Evolutionary conservation across 306 rosid species (phyloP), one percentile per base, ranked within the genome.

Genomic region (Argentina anserina): DNA sequence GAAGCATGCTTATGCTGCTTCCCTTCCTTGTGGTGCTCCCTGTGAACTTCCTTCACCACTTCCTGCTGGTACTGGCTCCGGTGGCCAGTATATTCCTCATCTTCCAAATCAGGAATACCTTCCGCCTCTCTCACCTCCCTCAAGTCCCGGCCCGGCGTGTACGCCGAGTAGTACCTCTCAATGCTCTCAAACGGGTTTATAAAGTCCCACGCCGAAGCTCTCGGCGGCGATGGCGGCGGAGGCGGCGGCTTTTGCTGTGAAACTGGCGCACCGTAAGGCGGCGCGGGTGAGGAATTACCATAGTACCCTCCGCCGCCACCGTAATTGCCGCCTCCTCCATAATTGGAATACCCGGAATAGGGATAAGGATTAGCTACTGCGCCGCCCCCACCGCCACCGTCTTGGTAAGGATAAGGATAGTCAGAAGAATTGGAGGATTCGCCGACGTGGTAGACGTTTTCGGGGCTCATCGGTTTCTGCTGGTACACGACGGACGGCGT

Each of bases 51-150:
- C 82, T 91, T 91, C 45, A 95, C 97, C 28, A 91, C 99, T 78
- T 92, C 96, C 42, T 78, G 80, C 39, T 76, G 86, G 78, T 76
- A 84, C 42, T 33, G 43, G 2, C 8, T 10, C 14, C 37, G 66
- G 39, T 31, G 9, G 40, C 62, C 34, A 33, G 23, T 25, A 28
- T 26, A 58, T 73, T 76, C 86, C 78, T 86, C 99, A 12, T 95
- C 97, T 75, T 95, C 99, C 90, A 95, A 87, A 56, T 88, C 99
- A 8, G 99, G 99, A 73, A 95, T 95, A 25, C 97, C 99, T 78
- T 95, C 99, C 34, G 86, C 99, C 46, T 95, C 97, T 50, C 97
- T 82, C 13, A 95, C 83, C 45, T 88, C 97, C 80, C 72, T 92
- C 3, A 88, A 95, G 66, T 92, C 87, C 74, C 90, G 79, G 81